These are phyloP conservation scores for Musa schizocarpa DNA, from an alignment of 176 grass and related monocot genomes.

Conservation along the genomic window DNA sequence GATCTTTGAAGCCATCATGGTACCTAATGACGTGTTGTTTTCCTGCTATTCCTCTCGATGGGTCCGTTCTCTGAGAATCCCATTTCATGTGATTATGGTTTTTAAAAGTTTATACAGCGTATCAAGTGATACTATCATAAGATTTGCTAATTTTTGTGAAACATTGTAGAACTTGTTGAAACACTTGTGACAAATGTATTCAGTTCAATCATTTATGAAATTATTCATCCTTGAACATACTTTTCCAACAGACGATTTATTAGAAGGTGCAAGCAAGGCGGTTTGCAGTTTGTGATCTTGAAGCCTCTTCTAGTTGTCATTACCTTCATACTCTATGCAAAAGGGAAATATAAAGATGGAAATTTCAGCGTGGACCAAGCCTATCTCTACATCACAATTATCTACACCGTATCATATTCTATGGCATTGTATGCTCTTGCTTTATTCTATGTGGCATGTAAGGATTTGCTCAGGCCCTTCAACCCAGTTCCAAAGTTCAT, in stretches of 20 bases:
- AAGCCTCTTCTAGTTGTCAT: conserved; percentile 99
- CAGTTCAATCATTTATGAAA: neutral
- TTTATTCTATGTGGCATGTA: conserved; percentile 88
- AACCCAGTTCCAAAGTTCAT: conserved; percentile 96
- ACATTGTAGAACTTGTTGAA: neutral
- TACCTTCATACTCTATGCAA: conserved; percentile 93
- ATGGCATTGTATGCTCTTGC: conserved; percentile 79
- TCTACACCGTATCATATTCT: conserved; percentile 93
- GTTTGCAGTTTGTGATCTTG: conserved; percentile 96
- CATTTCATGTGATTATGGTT: neutral
- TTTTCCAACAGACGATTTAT: conserved; percentile 76
- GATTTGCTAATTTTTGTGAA: neutral
- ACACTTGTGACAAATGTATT: neutral
- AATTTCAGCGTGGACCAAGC: conserved; percentile 86
- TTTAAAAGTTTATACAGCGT: neutral
- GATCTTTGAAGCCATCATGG: conserved; percentile 69
- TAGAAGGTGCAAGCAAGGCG: conserved; percentile 96
- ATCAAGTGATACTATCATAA: neutral
- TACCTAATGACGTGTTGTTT: conserved; percentile 96
- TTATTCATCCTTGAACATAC: neutral
- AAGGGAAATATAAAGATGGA: conserved; percentile 93
- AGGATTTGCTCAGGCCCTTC: conserved; percentile 78
- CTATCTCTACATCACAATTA: conserved; percentile 97
- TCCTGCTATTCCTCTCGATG: conserved; percentile 91
- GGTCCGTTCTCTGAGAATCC: conserved; percentile 34